Evolutionary conservation across 805 yeast species (phyloP).

Genomic region (Yarrowia deformans): DNA sequence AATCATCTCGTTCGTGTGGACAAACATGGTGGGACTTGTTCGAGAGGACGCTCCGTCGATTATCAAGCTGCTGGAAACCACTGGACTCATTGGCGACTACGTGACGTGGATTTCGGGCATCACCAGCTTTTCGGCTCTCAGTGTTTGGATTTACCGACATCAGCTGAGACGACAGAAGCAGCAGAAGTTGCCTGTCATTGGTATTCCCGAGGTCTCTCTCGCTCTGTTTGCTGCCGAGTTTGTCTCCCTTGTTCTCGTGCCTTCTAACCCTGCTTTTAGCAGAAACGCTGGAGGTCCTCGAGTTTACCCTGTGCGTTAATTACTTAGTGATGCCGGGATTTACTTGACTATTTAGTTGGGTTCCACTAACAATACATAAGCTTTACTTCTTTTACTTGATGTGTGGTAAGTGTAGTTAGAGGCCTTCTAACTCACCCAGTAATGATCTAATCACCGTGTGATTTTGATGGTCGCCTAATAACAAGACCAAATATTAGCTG

Average conservation of each 20-base stretch:
- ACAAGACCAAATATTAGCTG: too few species aligned
- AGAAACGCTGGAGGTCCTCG: too few species aligned
- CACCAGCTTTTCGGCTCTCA: background rate
- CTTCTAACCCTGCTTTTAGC: too few species aligned
- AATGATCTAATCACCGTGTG: too few species aligned
- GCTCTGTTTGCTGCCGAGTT: background rate
- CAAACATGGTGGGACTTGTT: background rate
- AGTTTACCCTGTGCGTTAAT: too few species aligned
- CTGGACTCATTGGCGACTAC: background rate
- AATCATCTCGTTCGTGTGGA: background rate
- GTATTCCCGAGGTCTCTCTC: background rate
- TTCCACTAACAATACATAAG: too few species aligned
- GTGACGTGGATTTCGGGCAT: background rate
- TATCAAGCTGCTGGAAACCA: background rate
- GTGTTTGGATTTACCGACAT: background rate
- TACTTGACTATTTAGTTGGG: too few species aligned
- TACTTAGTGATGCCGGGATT: too few species aligned
- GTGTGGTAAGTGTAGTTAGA: too few species aligned
- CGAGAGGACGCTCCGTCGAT: background rate
- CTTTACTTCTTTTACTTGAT: too few species aligned
- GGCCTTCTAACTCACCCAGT: too few species aligned
- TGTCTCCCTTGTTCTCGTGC: background rate
- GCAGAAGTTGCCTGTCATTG: background rate
- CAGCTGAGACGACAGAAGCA: background rate
- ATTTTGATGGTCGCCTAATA: too few species aligned